These are phyloP conservation scores for Tricholoma hemisulphureum DNA, from an alignment of 768 basidiomycete species.

Conservation along the genomic window DNA sequence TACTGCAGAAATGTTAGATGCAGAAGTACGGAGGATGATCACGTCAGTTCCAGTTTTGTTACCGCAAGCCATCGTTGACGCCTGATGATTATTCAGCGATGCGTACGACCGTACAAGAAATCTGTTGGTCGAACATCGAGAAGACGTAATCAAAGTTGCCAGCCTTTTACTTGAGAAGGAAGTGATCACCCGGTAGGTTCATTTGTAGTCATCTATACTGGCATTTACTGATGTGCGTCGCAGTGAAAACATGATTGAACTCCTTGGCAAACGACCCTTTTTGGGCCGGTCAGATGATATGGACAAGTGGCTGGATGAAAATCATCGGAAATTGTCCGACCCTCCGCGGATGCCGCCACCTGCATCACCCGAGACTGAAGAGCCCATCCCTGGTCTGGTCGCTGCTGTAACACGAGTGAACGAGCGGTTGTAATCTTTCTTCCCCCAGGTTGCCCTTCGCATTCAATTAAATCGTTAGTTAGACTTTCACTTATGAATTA, in stretches of 20 bases:
- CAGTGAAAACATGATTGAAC: conserved; percentile 84
- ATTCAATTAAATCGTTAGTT: conserved; percentile 29
- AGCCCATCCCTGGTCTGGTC: conserved; percentile 48
- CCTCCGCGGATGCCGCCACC: conserved; percentile 25
- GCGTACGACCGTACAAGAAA: conserved; percentile 84
- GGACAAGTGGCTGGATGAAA: conserved; percentile 95
- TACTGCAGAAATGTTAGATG: conserved; percentile 91
- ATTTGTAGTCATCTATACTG: neutral
- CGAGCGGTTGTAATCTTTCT: conserved; percentile 14
- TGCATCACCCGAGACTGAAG: conserved; percentile 35
- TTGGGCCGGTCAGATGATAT: conserved; percentile 81
- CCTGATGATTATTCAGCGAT: conserved; percentile 36
- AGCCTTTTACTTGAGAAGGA: conserved; percentile 90
- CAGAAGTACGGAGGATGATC: conserved; percentile 94
- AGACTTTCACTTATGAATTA: neutral
- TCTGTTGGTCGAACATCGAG: conserved; percentile 76
- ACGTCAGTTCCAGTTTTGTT: conserved; percentile 39
- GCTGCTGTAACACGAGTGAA: conserved; percentile 43
- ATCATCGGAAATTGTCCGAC: conserved; percentile 49
- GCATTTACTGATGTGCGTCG: conserved; percentile 8
- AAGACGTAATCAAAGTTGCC: conserved; percentile 93
- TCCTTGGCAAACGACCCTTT: conserved; percentile 84
- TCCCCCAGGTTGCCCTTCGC: conserved; percentile 21
- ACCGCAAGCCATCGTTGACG: conserved; percentile 2
- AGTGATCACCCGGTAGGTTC: conserved; percentile 80